These are phyloP conservation scores for Plasmodium falciparum DNA, from an alignment of 169 alveolate species.

Conservation along the genomic window DNA sequence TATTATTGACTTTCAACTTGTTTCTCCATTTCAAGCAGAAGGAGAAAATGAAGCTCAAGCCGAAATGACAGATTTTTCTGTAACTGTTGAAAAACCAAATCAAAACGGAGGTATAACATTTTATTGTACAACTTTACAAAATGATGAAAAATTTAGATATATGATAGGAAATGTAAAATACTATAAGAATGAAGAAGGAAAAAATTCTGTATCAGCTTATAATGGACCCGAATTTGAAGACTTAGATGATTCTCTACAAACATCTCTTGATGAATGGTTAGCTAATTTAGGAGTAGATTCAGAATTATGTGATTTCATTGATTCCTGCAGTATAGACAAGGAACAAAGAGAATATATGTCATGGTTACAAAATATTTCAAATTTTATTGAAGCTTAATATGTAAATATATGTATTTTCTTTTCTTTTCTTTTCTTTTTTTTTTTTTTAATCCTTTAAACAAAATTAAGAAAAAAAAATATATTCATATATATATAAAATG, in stretches of 20 bases:
- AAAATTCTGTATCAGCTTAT: conserved; percentile 88
- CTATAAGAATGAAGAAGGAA: conserved; percentile 85
- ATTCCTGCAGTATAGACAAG: conserved; percentile 91
- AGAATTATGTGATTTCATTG: conserved; percentile 91
- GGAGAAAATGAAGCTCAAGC: conserved; percentile 91
- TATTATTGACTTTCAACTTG: conserved; percentile 88
- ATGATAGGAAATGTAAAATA: conserved; percentile 89
- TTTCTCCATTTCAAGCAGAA: conserved; percentile 89
- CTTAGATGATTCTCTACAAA: conserved; percentile 92
- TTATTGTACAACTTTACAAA: conserved; percentile 90
- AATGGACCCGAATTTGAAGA: conserved; percentile 95
- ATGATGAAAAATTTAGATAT: conserved; percentile 89
- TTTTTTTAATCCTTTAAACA: conserved; percentile 1
- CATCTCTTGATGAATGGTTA: conserved; percentile 89
- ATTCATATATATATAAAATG: not conserved
- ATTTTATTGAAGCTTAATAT: conserved; percentile 32
- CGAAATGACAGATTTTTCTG: conserved; percentile 92
- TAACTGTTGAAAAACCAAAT: conserved; percentile 87
- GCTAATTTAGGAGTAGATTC: conserved; percentile 89
- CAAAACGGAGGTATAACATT: conserved; percentile 88
- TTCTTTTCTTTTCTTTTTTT: conserved; percentile 12
- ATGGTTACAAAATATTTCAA: conserved; percentile 86
- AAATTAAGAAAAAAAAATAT: too few relatives aligned
- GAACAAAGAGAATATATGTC: conserved; percentile 89
- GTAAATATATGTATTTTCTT: too few relatives aligned